phyloP scores from a whole-genome alignment of 139 green algal species.

The Tetradesmus obliquus region DNA sequence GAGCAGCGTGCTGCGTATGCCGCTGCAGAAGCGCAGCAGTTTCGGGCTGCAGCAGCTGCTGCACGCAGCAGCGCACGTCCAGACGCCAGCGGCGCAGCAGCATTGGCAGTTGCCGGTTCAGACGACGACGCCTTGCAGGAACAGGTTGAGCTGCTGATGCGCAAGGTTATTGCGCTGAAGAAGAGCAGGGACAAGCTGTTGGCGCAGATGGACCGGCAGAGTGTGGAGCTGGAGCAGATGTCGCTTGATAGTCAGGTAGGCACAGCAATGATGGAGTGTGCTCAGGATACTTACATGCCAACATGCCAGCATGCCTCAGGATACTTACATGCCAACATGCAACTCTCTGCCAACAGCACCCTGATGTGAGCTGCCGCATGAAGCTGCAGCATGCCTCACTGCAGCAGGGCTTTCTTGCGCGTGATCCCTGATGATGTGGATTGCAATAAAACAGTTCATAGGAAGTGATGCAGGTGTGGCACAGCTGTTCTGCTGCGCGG shows the following conservation, averaged over 20 bases:
- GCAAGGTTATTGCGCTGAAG: constrained; percentile 60
- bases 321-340: no score
- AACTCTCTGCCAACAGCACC: no score
- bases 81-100: not conserved
- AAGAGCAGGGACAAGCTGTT: constrained; percentile 62
- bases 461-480: no score
- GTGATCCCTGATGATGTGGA: no score
- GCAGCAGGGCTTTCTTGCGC: no score
- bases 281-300: not conserved
- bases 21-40: not conserved
- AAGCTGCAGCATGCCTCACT: no score
- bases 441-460: no score
- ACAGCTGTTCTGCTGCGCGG: no score
- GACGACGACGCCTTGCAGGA: constrained; percentile 29
- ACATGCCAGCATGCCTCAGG: not conserved
- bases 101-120: not conserved
- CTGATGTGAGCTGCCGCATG: not conserved
- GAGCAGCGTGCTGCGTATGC: constrained; percentile 18
- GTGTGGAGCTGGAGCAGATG: constrained; percentile 60
- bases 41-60: not conserved
- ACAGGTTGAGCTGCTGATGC: constrained; percentile 48
- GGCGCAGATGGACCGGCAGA: constrained; percentile 63
- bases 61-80: not conserved
- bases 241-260: constrained; percentile 53
- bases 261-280: not conserved